A percentile compares a stretch with the other conserved stretches of the same genome.
These are phyloP conservation scores for Entomortierella lignicola DNA, from an alignment of 192 early-diverging fungal genomes.

Conservation along the genomic window DNA sequence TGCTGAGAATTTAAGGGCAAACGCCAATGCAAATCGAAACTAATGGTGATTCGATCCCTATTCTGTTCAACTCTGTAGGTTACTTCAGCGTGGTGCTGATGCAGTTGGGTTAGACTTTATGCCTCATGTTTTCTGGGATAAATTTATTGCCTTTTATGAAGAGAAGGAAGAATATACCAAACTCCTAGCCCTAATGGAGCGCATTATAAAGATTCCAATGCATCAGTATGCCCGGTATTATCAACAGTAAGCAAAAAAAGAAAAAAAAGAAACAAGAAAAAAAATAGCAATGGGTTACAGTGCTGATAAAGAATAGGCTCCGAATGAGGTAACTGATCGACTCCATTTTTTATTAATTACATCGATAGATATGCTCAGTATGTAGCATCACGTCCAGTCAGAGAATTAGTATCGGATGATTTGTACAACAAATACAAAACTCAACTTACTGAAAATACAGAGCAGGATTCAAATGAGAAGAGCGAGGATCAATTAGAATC, in stretches of 20 bases:
- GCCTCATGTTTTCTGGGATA: constrained; percentile 74
- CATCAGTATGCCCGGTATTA: constrained; percentile 80
- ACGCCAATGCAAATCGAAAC: background rate
- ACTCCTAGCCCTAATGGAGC: constrained; percentile 68
- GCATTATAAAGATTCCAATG: constrained; percentile 76
- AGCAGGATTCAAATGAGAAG: constrained; percentile 10
- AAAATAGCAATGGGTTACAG: background rate
- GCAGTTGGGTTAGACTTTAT: constrained; percentile 76
- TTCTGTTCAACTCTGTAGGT: constrained; percentile 43
- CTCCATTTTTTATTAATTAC: background rate
- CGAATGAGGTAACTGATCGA: background rate
- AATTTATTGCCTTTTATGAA: constrained; percentile 67
- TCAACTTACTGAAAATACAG: constrained; percentile 19
- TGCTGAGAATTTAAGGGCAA: background rate
- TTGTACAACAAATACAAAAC: constrained; percentile 58
- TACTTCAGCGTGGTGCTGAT: constrained; percentile 75
- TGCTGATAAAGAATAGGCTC: background rate
- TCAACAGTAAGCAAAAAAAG: constrained; percentile 70
- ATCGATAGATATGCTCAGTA: constrained; percentile 64
- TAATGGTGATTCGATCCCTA: background rate
- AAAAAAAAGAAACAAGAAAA: too few relatives aligned
- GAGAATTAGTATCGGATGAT: constrained; percentile 63
- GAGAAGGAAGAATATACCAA: constrained; percentile 51
- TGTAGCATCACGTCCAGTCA: constrained; percentile 63
- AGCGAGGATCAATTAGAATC: constrained; percentile 60